Conservation (phyloP, 495 filamentous ascomycete species). For the Penicillium desertorum region DNA sequence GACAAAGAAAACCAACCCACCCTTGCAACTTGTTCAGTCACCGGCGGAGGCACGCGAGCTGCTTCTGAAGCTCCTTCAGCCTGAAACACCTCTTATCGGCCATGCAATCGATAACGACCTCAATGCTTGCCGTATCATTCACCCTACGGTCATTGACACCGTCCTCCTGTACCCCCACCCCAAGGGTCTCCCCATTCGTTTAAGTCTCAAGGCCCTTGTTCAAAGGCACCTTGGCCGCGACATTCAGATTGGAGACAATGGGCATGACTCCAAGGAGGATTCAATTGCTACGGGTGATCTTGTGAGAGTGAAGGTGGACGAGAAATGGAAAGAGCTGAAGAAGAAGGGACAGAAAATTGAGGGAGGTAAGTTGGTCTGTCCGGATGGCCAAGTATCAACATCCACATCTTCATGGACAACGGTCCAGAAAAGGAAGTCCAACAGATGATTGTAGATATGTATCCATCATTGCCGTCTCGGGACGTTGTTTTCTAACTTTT, state of each 20-base stretch:
- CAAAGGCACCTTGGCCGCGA: conserved; percentile 62
- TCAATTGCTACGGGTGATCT: conserved; percentile 84
- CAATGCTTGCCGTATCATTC: conserved; percentile 76
- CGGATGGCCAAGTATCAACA: conserved; percentile 24
- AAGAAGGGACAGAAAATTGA: conserved; percentile 62
- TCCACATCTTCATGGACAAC: neutral
- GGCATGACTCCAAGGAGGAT: conserved; percentile 89
- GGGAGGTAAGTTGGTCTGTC: conserved; percentile 52
- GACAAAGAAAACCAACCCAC: conserved; percentile 22
- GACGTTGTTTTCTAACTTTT: neutral
- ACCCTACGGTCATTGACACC: conserved; percentile 83
- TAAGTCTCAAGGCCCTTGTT: conserved; percentile 69
- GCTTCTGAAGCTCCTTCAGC: conserved; percentile 67
- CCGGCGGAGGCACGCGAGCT: conserved; percentile 69
- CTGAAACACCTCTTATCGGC: conserved; percentile 79
- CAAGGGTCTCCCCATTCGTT: conserved; percentile 69
- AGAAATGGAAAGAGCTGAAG: conserved; percentile 64
- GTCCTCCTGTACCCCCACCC: conserved; percentile 78
- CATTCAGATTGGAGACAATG: conserved; percentile 71
- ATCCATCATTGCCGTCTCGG: neutral
- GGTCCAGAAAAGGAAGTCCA: neutral
- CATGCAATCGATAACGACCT: conserved; percentile 96
- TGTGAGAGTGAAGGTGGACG: conserved; percentile 63
- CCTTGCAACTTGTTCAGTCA: conserved; percentile 67
- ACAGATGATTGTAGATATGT: neutral